Evolutionary conservation across 495 filamentous ascomycete species (phyloP).

Genomic region (Monascus purpureus): DNA sequence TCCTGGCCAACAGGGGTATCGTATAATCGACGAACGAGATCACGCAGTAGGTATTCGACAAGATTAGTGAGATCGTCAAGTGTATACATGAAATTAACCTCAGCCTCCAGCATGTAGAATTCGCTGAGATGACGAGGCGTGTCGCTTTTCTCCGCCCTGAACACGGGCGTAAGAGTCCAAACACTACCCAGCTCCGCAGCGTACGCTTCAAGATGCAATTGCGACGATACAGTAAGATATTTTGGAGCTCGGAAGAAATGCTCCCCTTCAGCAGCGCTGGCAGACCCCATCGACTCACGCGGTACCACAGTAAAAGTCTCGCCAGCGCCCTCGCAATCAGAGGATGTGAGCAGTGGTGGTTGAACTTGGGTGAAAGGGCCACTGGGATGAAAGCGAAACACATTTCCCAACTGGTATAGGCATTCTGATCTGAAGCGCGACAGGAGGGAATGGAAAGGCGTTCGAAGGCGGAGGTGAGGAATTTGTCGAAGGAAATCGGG

Average conservation of each 20-base stretch:
- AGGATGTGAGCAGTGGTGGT: slow-evolving; percentile 88
- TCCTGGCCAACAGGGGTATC: slow-evolving; percentile 48
- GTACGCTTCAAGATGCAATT: slow-evolving; percentile 88
- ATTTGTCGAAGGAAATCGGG: slow-evolving; percentile 78
- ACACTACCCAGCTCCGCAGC: slow-evolving; percentile 79
- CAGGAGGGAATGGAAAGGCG: slow-evolving; percentile 65
- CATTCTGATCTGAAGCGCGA: slow-evolving; percentile 81
- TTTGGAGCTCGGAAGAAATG: slow-evolving; percentile 79
- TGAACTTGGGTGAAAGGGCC: slow-evolving; percentile 75
- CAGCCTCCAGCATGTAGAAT: slow-evolving; percentile 97
- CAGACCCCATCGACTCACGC: slow-evolving; percentile 13
- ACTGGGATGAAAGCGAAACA: slow-evolving; percentile 43
- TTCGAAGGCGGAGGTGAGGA: slow-evolving; percentile 77
- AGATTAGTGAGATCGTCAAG: slow-evolving; percentile 59
- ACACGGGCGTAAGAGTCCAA: slow-evolving; percentile 88
- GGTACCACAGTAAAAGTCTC: slow-evolving; percentile 74
- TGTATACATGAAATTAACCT: slow-evolving; percentile 62
- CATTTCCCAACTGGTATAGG: slow-evolving; percentile 55
- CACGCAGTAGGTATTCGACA: slow-evolving; percentile 61
- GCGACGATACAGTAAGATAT: slow-evolving; percentile 89
- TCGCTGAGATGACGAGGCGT: slow-evolving; percentile 90
- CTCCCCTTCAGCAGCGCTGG: slow-evolving; percentile 19
- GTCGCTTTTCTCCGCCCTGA: slow-evolving; percentile 88
- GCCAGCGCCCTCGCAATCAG: slow-evolving; percentile 92
- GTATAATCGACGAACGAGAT: slow-evolving; percentile 41